Evolutionary conservation across 306 rosid genomes (phyloP).

Genomic region (Gastrolobium villosum): DNA sequence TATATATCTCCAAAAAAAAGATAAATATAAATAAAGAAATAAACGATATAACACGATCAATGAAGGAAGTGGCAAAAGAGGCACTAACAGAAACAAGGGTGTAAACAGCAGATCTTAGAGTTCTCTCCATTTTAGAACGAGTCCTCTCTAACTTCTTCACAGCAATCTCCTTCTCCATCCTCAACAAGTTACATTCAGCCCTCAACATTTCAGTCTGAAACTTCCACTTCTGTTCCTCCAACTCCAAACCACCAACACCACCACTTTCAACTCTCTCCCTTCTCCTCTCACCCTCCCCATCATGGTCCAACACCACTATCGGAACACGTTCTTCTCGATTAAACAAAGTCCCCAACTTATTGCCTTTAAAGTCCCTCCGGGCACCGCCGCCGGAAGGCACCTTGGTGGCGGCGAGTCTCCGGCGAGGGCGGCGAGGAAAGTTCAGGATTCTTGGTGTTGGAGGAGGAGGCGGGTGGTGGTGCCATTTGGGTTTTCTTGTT

Average conservation of each 20-base stretch:
- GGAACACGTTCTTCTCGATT: conserved; percentile 75
- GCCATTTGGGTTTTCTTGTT: conserved; percentile 76
- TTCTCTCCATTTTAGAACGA: conserved; percentile 65
- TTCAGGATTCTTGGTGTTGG: conserved; percentile 87
- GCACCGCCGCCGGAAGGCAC: conserved; percentile 44
- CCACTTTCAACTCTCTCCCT: conserved; percentile 64
- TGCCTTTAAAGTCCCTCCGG: conserved; percentile 50
- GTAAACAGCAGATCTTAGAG: conserved; percentile 74
- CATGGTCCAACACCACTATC: conserved; percentile 59
- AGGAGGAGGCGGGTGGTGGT: conserved; percentile 77
- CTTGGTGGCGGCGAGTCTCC: conserved; percentile 50
- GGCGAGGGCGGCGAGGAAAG: conserved; percentile 79
- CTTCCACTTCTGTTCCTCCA: conserved; percentile 88
- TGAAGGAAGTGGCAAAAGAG: background rate
- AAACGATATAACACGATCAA: background rate
- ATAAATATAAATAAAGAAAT: background rate
- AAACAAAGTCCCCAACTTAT: conserved; percentile 71
- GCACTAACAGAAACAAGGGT: conserved; percentile 81
- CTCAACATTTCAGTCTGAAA: conserved; percentile 95
- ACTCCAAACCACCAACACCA: conserved; percentile 31
- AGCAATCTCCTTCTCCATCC: conserved; percentile 90
- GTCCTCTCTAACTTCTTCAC: conserved; percentile 70
- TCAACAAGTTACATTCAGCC: conserved; percentile 89
- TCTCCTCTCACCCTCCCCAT: conserved; percentile 55
- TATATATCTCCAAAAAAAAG: too few relatives aligned